These are phyloP conservation scores for Fusarium napiforme DNA, from an alignment of 2,329 filamentous ascomycete species.

Conservation along the genomic window DNA sequence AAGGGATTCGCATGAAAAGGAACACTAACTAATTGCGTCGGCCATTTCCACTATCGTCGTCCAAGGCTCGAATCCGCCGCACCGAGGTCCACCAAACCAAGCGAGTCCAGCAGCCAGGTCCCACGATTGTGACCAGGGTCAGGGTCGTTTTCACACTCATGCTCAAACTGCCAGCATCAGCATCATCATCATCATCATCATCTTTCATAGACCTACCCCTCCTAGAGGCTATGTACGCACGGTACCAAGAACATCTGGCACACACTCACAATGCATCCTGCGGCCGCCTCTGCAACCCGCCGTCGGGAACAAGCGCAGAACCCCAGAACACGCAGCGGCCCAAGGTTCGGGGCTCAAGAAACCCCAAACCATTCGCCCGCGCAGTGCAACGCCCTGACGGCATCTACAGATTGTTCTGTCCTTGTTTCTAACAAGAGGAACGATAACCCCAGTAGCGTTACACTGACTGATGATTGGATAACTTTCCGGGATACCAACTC, in stretches of 20 bases:
- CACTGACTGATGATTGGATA: conserved; percentile 22
- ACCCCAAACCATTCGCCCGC: conserved; percentile 26
- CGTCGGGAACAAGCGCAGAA: conserved; percentile 51
- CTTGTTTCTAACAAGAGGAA: conserved; percentile 20
- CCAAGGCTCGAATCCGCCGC: conserved; percentile 30
- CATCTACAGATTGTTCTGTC: conserved; percentile 24
- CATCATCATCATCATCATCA: not conserved
- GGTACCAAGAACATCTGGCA: conserved; percentile 20
- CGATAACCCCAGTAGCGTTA: conserved; percentile 19
- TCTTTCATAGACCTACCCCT: conserved; percentile 22
- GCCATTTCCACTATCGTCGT: conserved; percentile 33
- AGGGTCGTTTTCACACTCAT: conserved; percentile 9
- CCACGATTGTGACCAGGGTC: conserved; percentile 29
- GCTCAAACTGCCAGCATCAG: conserved; percentile 11
- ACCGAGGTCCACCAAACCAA: conserved; percentile 28
- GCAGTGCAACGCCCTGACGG: conserved; percentile 28
- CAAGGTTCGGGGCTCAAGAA: conserved; percentile 35
- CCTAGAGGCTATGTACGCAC: not conserved
- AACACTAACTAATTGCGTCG: conserved; percentile 36
- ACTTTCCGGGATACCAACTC: not conserved
- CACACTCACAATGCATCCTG: conserved; percentile 50
- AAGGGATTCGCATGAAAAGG: conserved; percentile 26
- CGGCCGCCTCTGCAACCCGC: conserved; percentile 54
- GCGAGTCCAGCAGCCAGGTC: conserved; percentile 10
- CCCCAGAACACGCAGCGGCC: conserved; percentile 45